Conservation (phyloP, 345 rosid genomes). For the Sisymbrium irio region DNA sequence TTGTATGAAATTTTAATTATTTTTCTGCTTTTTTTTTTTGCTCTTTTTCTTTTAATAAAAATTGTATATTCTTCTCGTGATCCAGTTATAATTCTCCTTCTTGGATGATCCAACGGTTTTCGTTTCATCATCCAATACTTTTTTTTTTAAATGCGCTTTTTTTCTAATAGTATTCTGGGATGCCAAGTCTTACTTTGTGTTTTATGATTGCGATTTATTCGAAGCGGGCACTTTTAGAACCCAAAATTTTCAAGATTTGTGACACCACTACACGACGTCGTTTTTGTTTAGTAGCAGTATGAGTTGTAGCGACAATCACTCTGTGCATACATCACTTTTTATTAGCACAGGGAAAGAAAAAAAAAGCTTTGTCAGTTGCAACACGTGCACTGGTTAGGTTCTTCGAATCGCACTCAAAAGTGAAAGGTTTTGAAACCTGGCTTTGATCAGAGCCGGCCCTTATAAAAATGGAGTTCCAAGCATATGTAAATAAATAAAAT, state of each 20-base stretch:
- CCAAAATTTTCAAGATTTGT: neutral
- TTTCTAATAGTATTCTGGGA: slow-evolving; percentile 16
- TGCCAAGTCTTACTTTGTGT: slow-evolving; percentile 11
- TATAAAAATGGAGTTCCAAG: neutral
- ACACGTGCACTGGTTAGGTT: neutral
- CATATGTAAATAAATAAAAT: neutral
- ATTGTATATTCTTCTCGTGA: slow-evolving; percentile 25
- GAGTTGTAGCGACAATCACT: neutral
- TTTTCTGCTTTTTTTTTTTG: slow-evolving; percentile 13
- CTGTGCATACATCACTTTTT: neutral
- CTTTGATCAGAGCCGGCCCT: neutral
- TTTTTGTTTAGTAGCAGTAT: neutral
- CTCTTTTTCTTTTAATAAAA: neutral
- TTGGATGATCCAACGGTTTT: slow-evolving; percentile 34
- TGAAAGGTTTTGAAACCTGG: neutral
- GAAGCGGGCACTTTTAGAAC: neutral
- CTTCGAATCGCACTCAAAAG: neutral
- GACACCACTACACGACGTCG: neutral
- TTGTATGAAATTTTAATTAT: too few relatives aligned
- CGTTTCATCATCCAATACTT: neutral
- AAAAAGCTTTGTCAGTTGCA: neutral
- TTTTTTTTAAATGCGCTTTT: neutral
- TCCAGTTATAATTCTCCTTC: slow-evolving; percentile 26
- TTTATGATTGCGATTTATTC: slow-evolving; percentile 4
- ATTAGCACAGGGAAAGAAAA: too few relatives aligned